Base-by-base conservation (phyloP, 2,329 filamentous ascomycete species). In the Aspergillus latus region DNA sequence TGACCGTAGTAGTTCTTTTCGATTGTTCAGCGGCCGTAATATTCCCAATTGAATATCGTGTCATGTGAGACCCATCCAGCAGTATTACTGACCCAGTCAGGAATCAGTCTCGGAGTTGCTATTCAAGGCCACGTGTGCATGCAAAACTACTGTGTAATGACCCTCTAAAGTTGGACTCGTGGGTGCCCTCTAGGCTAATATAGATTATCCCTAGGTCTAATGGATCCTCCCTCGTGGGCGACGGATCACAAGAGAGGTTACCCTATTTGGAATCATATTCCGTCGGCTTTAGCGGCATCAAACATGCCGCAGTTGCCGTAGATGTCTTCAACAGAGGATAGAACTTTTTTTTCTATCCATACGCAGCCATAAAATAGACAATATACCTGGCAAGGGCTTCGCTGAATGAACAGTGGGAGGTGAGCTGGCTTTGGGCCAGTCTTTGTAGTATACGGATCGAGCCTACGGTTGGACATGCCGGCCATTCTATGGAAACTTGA, bases 401-500 rank as follows among this genome's bases (percentile, higher is more conserved):
- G 21, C 21, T 21, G 28, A 44, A 44, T 21, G 13, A 11, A 16
- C 42, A 16, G 5, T 16, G 21, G 9, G 2, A 37, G 34, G 34
- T 13, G 34, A 37, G 34, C n/a, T 13, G n/a, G 34, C 34, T 21
- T 13, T 9, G 34, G 34, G 34, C 34, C 11, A 37, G 34, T 6
- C n/a, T 42, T 5, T 16, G 21, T 13, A 10, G 6, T n/a, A 6
- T 40, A 16, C 11, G 13, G 15, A 5, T 21, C 39, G 16, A 21
- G 16, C 16, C 15, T 53, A 46, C 52, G 9, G 30, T 28, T 39
- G 21, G 49, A 43, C 40, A 11, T 39, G 2, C n/a, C 7, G 32
- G 15, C 39, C 36, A 40, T 49, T 53, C 54, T 58, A 57, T 28
- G 64, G 69, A 70, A 67, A 66, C 64, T 49, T 49, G 49, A 56